phyloP scores from a whole-genome alignment of 2,329 filamentous ascomycete species.

The Claviceps maximensis region DNA sequence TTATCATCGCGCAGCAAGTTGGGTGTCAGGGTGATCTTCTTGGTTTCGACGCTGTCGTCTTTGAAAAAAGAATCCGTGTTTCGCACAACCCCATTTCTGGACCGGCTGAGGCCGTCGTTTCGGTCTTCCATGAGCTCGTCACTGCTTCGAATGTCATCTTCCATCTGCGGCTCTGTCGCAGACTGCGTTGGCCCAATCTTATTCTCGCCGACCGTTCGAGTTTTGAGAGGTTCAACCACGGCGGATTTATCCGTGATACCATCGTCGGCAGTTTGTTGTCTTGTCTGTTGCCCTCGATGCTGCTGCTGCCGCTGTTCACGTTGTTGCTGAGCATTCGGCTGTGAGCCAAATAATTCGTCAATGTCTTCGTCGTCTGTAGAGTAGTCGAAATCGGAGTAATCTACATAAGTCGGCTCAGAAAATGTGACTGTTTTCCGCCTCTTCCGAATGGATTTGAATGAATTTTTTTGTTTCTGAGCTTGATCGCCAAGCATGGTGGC shows the following conservation, averaged over 20 bases:
- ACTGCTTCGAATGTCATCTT: constrained; percentile 34
- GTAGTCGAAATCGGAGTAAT: constrained; percentile 78
- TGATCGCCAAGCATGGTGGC: constrained; percentile 50
- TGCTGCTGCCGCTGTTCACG: constrained; percentile 18
- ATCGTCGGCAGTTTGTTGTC: constrained; percentile 14
- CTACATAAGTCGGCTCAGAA: constrained; percentile 70
- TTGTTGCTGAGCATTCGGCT: constrained; percentile 19
- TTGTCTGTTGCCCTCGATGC: constrained; percentile 15
- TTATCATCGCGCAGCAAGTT: constrained; percentile 79
- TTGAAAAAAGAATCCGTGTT: constrained; percentile 97
- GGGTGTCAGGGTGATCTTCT: constrained; percentile 93
- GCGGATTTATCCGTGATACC: constrained; percentile 36
- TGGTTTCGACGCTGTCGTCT: constrained; percentile 86
- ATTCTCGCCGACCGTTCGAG: constrained; percentile 28
- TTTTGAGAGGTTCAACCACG: constrained; percentile 42
- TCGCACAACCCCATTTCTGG: constrained; percentile 72
- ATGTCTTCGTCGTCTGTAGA: constrained; percentile 58
- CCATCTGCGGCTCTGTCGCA: constrained; percentile 17
- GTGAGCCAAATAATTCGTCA: constrained; percentile 29
- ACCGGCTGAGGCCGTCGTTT: constrained; percentile 42
- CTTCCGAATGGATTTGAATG: constrained; percentile 70
- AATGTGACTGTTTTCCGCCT: constrained; percentile 84
- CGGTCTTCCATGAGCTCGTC: constrained; percentile 54
- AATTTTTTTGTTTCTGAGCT: constrained; percentile 67
- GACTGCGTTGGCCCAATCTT: constrained; percentile 21